phyloP scores from a whole-genome alignment of 2,329 filamentous ascomycete species.

The Pseudocercospora macadamiae region DNA sequence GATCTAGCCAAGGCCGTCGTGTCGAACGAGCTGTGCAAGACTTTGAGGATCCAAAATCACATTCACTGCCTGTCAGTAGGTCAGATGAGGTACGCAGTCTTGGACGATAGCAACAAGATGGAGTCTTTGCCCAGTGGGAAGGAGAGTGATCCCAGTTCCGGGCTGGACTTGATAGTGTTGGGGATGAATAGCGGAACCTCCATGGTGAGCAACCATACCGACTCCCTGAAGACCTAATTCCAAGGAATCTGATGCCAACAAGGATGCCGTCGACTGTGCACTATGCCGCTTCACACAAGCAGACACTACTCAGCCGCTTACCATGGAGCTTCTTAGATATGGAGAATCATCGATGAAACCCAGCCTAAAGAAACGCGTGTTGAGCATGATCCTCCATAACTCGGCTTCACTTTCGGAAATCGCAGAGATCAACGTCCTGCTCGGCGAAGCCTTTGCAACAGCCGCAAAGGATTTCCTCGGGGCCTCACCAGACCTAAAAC shows the following conservation, averaged over 20 bases:
- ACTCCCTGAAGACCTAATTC: too few relatives aligned
- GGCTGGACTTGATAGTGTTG: conserved; percentile 58
- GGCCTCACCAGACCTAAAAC: conserved; percentile 39
- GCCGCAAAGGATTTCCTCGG: conserved; percentile 57
- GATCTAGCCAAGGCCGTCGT: too few relatives aligned
- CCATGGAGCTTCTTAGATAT: conserved; percentile 60
- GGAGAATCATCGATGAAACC: conserved; percentile 59
- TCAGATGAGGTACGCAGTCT: too few relatives aligned
- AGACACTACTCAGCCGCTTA: conserved; percentile 55
- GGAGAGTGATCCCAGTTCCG: too few relatives aligned
- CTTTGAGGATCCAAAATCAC: too few relatives aligned
- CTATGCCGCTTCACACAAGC: conserved; percentile 61
- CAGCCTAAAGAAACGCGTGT: conserved; percentile 59
- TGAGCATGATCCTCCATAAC: conserved; percentile 61
- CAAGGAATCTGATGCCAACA: too few relatives aligned
- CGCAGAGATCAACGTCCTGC: conserved; percentile 60
- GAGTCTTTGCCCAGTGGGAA: too few relatives aligned
- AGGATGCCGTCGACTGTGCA: conserved; percentile 62
- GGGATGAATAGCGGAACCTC: conserved; percentile 59
- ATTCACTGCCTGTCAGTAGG: too few relatives aligned
- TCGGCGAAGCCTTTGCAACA: conserved; percentile 60
- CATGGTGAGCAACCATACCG: too few relatives aligned
- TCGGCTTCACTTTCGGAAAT: conserved; percentile 57
- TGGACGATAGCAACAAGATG: too few relatives aligned
- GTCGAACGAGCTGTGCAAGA: too few relatives aligned